phyloP scores from a whole-genome alignment of 306 rosid genomes.

The Mimosa bimucronata region DNA sequence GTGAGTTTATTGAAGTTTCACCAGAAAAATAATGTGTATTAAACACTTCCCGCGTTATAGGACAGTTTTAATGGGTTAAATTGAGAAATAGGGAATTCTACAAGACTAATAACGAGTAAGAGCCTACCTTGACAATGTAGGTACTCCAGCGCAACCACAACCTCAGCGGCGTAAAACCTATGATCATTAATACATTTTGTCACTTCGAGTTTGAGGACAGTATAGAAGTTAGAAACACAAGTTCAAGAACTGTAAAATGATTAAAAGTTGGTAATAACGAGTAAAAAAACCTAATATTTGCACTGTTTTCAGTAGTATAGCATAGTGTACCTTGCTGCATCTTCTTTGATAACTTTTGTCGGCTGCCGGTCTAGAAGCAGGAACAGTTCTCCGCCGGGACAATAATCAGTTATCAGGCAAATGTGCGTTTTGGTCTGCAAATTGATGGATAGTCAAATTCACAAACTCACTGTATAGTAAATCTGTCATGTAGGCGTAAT shows the following conservation, averaged over 20 bases:
- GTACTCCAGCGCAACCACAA: slow-evolving; percentile 89
- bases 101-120: not conserved
- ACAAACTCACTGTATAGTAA: slow-evolving; percentile 15
- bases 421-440: slow-evolving; percentile 94
- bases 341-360: slow-evolving; percentile 83
- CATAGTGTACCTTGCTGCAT: slow-evolving; percentile 75
- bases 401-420: slow-evolving; percentile 95
- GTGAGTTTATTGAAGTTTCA: not conserved
- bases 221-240: slow-evolving; percentile 1
- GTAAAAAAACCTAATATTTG: not conserved
- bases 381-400: slow-evolving; percentile 92
- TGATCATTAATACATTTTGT: slow-evolving; percentile 31
- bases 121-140: slow-evolving; percentile 93
- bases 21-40: slow-evolving; percentile 19
- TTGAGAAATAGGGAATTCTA: slow-evolving; percentile 8
- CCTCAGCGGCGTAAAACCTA: slow-evolving; percentile 93
- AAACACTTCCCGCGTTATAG: not conserved
- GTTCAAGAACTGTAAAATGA: not conserved
- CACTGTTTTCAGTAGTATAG: not conserved
- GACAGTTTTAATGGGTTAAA: slow-evolving; percentile 6
- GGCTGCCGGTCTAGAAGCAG: slow-evolving; percentile 92
- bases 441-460: slow-evolving; percentile 33
- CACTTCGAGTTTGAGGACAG: slow-evolving; percentile 32
- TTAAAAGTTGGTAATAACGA: not conserved
- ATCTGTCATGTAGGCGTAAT: not conserved